Conservation (phyloP, 2,329 filamentous ascomycete species). For the Aurifilum marmelostoma region DNA sequence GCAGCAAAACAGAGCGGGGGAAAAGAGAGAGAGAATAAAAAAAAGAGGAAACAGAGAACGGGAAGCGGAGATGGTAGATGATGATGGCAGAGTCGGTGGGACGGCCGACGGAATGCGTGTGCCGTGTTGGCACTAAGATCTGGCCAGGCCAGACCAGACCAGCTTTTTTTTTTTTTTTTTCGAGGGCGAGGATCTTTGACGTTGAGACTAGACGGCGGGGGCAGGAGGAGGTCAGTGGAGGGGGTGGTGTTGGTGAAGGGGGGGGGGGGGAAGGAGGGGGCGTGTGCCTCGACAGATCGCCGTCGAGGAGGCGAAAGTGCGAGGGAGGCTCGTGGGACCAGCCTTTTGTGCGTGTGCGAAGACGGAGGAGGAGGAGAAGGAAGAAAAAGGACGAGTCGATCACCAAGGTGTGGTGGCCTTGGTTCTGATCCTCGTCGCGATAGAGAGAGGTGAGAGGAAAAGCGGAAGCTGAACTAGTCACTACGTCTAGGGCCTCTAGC, state of each 20-base stretch:
- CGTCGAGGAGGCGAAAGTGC: slow-evolving; percentile 2
- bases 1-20: background rate
- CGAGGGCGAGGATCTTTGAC: background rate
- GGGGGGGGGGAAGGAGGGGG: too few species aligned
- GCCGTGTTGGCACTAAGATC: slow-evolving; percentile 2
- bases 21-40: background rate
- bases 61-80: background rate
- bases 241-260: background rate
- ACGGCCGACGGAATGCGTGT: background rate
- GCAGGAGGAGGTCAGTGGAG: background rate
- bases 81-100: background rate
- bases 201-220: background rate
- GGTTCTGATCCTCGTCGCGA: background rate
- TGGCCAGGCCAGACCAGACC: background rate
- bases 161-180: too few species aligned
- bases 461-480: background rate
- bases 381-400: background rate
- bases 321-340: background rate
- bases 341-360: slow-evolving; percentile 1
- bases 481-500: background rate
- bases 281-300: background rate
- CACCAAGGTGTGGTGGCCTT: background rate
- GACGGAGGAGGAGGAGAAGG: background rate
- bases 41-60: background rate
- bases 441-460: background rate